Conservation (phyloP, 805 yeast genomes). For the Lipomyces kockii region DNA sequence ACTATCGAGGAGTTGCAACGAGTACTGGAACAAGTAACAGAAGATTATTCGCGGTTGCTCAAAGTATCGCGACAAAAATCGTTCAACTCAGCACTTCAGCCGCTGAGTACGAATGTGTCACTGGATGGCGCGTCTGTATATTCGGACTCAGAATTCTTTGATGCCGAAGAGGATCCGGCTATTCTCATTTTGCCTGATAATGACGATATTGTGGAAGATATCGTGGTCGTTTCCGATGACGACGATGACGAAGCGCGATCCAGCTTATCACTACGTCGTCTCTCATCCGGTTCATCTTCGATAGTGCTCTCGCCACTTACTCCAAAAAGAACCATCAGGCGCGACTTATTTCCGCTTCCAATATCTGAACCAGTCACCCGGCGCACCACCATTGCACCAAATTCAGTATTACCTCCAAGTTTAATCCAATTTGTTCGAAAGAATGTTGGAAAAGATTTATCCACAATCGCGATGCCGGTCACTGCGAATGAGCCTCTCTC, state of each 20-base stretch:
- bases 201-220: slow-evolving; percentile 57
- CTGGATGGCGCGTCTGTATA: slow-evolving; percentile 25
- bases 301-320: slow-evolving; percentile 11
- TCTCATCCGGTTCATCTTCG: slow-evolving; percentile 14
- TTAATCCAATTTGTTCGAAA: slow-evolving; percentile 78
- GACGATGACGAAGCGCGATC: slow-evolving; percentile 37
- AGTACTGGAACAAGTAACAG: slow-evolving; percentile 13
- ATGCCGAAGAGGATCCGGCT: slow-evolving; percentile 62
- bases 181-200: slow-evolving; percentile 36
- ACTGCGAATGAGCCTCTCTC: slow-evolving; percentile 91
- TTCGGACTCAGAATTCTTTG: slow-evolving; percentile 55
- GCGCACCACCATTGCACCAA: slow-evolving; percentile 27
- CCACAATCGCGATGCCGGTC: slow-evolving; percentile 86
- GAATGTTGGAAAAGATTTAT: slow-evolving; percentile 88
- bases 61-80: slow-evolving; percentile 14
- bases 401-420: slow-evolving; percentile 74
- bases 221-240: slow-evolving; percentile 57
- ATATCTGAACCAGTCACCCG: slow-evolving; percentile 10
- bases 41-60: slow-evolving; percentile 13
- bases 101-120: slow-evolving; percentile 7
- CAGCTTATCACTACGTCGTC: slow-evolving; percentile 13
- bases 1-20: slow-evolving; percentile 21
- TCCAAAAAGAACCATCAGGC: slow-evolving; percentile 5
- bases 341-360: slow-evolving; percentile 33
- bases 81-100: slow-evolving; percentile 1